Evolutionary conservation across 805 yeast species (phyloP), one percentile per base, ranked within the genome.

Genomic region (Sporopachydermia lactativora): DNA sequence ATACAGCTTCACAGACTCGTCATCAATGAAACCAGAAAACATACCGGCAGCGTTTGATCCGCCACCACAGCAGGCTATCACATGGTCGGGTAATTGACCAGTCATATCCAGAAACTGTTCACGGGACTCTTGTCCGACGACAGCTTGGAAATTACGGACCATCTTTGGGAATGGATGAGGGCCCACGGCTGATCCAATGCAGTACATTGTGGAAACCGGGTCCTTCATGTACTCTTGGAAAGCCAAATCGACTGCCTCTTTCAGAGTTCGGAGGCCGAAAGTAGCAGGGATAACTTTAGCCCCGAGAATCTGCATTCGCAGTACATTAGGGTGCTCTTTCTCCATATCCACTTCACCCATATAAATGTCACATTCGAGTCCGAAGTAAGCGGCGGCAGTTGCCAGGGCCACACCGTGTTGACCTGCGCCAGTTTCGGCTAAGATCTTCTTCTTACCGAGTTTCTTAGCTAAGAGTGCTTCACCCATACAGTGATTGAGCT

Each of bases 341-440:
- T 16, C 40, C 43, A 44, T 44, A 35, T 44, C 47, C 4, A 42
- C 41, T 31, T 28, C 43, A 13, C 47, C 47, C 47, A 44, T 44
- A 28, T 42, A 44, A 8, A 44, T 40, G 17, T 34, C 42, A 37
- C 47, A 44, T 1, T 40, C 41, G 1, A 44, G 28, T 13, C 41
- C 41, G 19, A 44, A 82, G 55, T 81, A 81, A 47, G 94, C 94
- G 68, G 88, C 79, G 0, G 94, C 94, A 45, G 94, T 82, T 19
- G 94, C 94, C 40, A 92, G 82, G 34, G 94, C 94, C 34, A 82
- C 94, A 66, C 94, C 94, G 55, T 82, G 94, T 62, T 82, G 94
- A 50, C 94, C 94, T 40, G 94, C 94, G 62, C 94, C 94, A 34
- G 94, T 82, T 65, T 82, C 94, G 28, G 94, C 94, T 56, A 82